Percentiles rank a stretch among this genome's conserved stretches.
Conservation (phyloP, 148 eudicot genomes). For the Rhododendron mucronatum region DNA sequence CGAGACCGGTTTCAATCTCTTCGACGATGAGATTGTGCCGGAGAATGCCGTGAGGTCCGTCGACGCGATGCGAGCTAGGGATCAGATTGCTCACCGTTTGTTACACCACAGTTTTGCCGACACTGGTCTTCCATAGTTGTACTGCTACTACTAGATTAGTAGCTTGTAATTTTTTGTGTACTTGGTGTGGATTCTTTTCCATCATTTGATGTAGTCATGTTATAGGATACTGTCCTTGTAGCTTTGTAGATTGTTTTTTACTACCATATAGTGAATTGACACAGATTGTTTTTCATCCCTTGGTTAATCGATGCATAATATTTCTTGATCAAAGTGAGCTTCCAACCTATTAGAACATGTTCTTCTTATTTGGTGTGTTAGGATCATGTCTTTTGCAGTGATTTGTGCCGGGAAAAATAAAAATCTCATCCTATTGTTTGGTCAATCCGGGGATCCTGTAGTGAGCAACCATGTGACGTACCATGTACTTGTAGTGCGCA, state of each 20-base stretch:
- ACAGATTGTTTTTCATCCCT: neutral
- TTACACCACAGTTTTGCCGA: conserved; percentile 54
- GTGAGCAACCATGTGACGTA: too few species aligned
- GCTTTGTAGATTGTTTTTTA: neutral
- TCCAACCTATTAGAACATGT: neutral
- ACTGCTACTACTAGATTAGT: neutral
- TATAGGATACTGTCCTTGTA: neutral
- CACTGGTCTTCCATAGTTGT: conserved; percentile 22
- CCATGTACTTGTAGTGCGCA: too few species aligned
- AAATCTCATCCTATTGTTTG: too few species aligned
- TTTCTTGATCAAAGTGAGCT: neutral
- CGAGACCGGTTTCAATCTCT: conserved; percentile 40
- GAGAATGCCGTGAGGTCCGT: conserved; percentile 40
- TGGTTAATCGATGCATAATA: neutral
- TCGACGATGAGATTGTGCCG: conserved; percentile 53
- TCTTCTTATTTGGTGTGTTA: neutral
- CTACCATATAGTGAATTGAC: neutral
- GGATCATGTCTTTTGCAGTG: neutral
- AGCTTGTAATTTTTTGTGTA: neutral
- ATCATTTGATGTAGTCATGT: neutral
- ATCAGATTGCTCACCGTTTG: conserved; percentile 70
- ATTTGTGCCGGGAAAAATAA: neutral
- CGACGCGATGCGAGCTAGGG: conserved; percentile 42
- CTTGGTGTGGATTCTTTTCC: neutral
- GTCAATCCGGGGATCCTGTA: too few species aligned